Base-by-base conservation (phyloP, 2,329 filamentous ascomycete species). In the Pseudogymnoascus sp. region DNA sequence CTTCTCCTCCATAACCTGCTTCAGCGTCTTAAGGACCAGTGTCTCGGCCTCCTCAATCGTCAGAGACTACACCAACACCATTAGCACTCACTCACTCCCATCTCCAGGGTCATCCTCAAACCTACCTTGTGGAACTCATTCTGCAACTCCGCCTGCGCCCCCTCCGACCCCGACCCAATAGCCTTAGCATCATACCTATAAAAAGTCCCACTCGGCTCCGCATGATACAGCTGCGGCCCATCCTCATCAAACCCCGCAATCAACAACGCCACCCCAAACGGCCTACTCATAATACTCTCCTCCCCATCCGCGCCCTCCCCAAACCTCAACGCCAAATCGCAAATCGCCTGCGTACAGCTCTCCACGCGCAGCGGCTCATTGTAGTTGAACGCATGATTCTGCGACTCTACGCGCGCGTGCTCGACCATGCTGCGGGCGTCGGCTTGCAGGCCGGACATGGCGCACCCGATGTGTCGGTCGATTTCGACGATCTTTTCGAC, bases 1-100 rank as follows among this genome's bases (percentile, higher is more conserved):
- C 82, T 99, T 99, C 86, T 99, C 95, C 80, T 99, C 95, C 95
- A 99, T 99, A 70, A 99, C 95, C 80, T 99, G 95, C 84, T 97
- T 99, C 76, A 99, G 78, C 38, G 95, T 99, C 86, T 97, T 97
- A 73, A 99, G 82, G 61, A 96, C 93, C 68, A 99, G 80, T 3
- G 93, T 95, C 80, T 99, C 95, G 64, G 95, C 95, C 75, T 99
- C 95, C 63, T 84, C 81, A 66, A 99, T 88, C 43, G 93, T 96
- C 67, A 99, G 84, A 64, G 93, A 97, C 85, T 89, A 67, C 14
- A 63, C 7, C n/a, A 14, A 12, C 23, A 3, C 3, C 21, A 62
- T 73, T 64, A 75, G 69, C 14, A 61, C 6, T 38, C 38, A 5
- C 25, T 21, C 61, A 16, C 28, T 16, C 2, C 5, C 37, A 18